Evolutionary conservation across 768 basidiomycete species (phyloP).

Genomic region (Termitomyces sp.): DNA sequence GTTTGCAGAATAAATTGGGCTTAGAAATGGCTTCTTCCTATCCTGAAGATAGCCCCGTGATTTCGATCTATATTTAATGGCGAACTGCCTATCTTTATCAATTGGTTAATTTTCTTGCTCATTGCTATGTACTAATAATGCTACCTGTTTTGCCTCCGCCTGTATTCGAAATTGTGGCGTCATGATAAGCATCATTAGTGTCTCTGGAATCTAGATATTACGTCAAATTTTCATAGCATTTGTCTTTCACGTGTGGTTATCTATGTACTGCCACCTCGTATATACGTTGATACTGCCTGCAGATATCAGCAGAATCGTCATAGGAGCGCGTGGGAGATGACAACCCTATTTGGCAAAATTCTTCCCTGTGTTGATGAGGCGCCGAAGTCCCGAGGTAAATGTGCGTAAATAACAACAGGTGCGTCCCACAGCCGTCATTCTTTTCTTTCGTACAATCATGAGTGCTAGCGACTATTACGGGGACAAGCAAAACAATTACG

Average conservation of each 20-base stretch:
- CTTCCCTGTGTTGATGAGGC: neutral
- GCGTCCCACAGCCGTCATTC: constrained; percentile 11
- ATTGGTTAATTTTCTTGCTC: neutral
- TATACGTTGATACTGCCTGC: neutral
- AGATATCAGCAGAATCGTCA: neutral
- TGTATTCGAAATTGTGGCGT: neutral
- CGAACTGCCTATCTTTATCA: neutral
- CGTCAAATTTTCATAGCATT: neutral
- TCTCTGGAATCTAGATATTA: neutral
- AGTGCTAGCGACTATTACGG: constrained; percentile 76
- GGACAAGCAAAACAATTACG: constrained; percentile 51
- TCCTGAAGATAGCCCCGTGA: neutral
- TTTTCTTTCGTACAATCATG: constrained; percentile 36
- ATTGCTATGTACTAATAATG: neutral
- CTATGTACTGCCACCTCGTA: neutral
- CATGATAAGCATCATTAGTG: neutral
- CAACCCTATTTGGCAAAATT: neutral
- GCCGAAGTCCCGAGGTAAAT: constrained; percentile 10
- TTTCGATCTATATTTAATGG: neutral
- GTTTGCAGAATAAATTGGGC: neutral
- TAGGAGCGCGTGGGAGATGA: constrained; percentile 4
- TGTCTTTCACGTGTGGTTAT: neutral
- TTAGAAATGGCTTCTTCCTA: neutral
- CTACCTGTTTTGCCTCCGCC: neutral
- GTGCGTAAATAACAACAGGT: constrained; percentile 28